Percentiles rank a stretch among this genome's conserved stretches.
These are phyloP conservation scores for Alternaria metachromatica DNA, from an alignment of 2,329 filamentous ascomycete species.

Conservation along the genomic window DNA sequence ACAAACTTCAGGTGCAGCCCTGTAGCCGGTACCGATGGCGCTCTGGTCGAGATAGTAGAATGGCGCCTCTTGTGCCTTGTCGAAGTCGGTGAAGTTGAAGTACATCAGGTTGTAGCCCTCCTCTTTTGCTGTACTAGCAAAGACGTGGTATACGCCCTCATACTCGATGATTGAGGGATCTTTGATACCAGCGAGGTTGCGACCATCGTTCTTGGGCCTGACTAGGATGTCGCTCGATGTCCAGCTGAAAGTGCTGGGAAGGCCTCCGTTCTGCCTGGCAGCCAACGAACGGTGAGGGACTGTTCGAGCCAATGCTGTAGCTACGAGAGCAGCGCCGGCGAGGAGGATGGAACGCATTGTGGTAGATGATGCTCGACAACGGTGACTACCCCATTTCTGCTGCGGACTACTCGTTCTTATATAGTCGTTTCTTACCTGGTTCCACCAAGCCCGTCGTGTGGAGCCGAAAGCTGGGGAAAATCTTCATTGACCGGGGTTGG, in stretches of 20 bases:
- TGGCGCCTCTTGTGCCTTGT: constrained; percentile 36
- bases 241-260: constrained; percentile 42
- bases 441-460: neutral
- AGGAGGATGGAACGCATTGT: constrained; percentile 14
- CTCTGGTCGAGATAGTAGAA: constrained; percentile 51
- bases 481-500: neutral
- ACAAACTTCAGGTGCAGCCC: constrained; percentile 51
- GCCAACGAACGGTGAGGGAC: neutral
- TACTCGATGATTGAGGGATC: constrained; percentile 44
- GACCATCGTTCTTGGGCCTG: constrained; percentile 36
- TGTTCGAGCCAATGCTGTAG: constrained; percentile 16
- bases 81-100: constrained; percentile 51
- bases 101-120: constrained; percentile 51
- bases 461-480: neutral
- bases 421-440: neutral
- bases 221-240: constrained; percentile 36
- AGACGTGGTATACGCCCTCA: constrained; percentile 54
- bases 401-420: neutral
- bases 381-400: neutral
- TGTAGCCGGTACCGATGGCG: constrained; percentile 49
- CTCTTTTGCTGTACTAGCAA: constrained; percentile 48
- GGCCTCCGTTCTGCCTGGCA: constrained; percentile 8
- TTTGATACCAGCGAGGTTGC: constrained; percentile 40
- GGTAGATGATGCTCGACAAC: neutral
- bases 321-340: constrained; percentile 11